Base-by-base conservation (phyloP, 371 early-diverging fungal genomes). In the Lichtheimia ornata region DNA sequence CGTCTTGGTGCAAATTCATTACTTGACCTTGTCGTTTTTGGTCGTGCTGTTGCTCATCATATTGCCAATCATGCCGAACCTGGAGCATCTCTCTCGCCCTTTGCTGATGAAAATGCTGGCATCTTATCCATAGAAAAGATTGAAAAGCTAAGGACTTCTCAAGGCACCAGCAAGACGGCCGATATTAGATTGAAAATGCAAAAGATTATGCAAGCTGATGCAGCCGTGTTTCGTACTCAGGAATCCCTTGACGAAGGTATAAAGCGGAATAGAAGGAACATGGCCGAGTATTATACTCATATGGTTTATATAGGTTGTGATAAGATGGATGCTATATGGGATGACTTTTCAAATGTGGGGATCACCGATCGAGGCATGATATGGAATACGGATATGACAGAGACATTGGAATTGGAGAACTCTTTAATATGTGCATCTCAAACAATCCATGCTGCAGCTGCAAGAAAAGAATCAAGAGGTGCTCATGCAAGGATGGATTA, bases 1-100 rank as follows among this genome's bases (percentile, higher is more conserved):
- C 94, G 98, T 67, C 85, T 98, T n/a, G 98, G 96, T 61, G 98
- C 97, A 66, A 95, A 94, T 80, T 97, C 97, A n/a, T 84, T 98
- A 17, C 85, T 97, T 59, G 97, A 96, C 66, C 94, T 97, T 66
- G 97, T 96, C 44, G 97, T 98, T 64, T 98, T 96, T 81, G 98
- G 98, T 55, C 94, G 98, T 79, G 94, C 96, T 51, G 89, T 88
- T 65, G 97, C 97, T 20, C 94, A 92, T 66, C 95, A 97, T 83
- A 96, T 98, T 79, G 88, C 89, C 50, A 91, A 94, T 53, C 95
- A 79, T 71, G 81, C 93, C 25, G 87, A 88, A 71, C 97, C 96
- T 70, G 85, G 86, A 65, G 91, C 90, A 55, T 94, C 96, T 25
- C 92, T 94, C 76, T 81, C 81, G 64, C 90, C 91, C 40, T 84